These are phyloP conservation scores for Immersiella caudata DNA, from an alignment of 495 filamentous ascomycete genomes.

Conservation along the genomic window DNA sequence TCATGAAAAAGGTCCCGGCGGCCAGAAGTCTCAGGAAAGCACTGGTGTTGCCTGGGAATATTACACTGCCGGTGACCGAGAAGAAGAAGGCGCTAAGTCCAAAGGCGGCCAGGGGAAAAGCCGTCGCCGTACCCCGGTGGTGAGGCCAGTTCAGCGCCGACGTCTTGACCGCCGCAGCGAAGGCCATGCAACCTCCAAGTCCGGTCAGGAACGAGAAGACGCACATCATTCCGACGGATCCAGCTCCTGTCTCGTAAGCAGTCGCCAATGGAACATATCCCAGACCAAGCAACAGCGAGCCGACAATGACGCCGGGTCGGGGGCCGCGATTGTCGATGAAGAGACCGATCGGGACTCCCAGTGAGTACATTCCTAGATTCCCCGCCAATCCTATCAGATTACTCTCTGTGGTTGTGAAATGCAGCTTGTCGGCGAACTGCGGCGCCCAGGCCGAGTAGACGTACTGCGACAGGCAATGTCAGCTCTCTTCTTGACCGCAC, in stretches of 20 bases:
- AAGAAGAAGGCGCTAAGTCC: conserved; percentile 97
- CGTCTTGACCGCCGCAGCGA: conserved; percentile 81
- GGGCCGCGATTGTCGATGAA: conserved; percentile 85
- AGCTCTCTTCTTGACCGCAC: background rate
- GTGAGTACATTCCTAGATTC: conserved; percentile 95
- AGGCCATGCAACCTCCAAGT: conserved; percentile 83
- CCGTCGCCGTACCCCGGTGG: conserved; percentile 90
- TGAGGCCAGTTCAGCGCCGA: conserved; percentile 92
- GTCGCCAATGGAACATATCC: conserved; percentile 82
- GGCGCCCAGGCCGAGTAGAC: conserved; percentile 98
- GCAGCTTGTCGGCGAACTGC: conserved; percentile 83
- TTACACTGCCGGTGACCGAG: conserved; percentile 70
- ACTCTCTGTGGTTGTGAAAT: conserved; percentile 84
- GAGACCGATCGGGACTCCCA: conserved; percentile 85
- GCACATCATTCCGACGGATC: conserved; percentile 70
- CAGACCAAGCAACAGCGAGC: conserved; percentile 66
- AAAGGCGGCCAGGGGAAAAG: conserved; percentile 88
- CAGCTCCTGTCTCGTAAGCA: conserved; percentile 63
- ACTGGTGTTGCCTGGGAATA: conserved; percentile 83
- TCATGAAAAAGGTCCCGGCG: conserved; percentile 74
- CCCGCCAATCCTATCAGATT: conserved; percentile 90
- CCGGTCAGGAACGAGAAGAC: conserved; percentile 85
- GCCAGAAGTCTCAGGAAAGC: conserved; percentile 79
- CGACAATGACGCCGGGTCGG: conserved; percentile 71
- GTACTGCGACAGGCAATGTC: conserved; percentile 62